These are phyloP conservation scores for Adansonia rubrostipa DNA, from an alignment of 441 rosid species.

Conservation along the genomic window DNA sequence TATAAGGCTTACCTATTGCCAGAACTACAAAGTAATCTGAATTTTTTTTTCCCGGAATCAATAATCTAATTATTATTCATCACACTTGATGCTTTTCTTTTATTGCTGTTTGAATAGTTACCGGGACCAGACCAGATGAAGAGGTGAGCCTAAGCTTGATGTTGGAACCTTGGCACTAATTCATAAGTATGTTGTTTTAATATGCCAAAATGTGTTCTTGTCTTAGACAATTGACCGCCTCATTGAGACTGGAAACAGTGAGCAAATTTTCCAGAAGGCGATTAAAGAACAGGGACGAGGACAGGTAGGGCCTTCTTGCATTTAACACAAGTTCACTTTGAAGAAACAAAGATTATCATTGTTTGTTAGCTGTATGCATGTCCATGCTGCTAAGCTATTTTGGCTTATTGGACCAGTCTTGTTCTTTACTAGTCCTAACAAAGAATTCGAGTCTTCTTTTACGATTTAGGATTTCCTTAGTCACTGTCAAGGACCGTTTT, in stretches of 20 bases:
- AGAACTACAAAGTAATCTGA: neutral
- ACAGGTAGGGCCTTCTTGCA: slow-evolving; percentile 50
- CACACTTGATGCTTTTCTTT: slow-evolving; percentile 22
- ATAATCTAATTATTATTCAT: slow-evolving; percentile 12
- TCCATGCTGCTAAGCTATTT: neutral
- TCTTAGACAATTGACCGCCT: slow-evolving; percentile 78
- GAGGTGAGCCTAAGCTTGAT: slow-evolving; percentile 50
- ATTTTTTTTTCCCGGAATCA: neutral
- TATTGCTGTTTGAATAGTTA: slow-evolving; percentile 47
- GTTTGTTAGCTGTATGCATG: neutral
- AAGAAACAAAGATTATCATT: neutral
- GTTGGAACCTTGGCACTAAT: slow-evolving; percentile 16
- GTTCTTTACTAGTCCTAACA: neutral
- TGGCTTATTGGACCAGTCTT: neutral
- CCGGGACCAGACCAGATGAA: slow-evolving; percentile 73
- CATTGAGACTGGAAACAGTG: slow-evolving; percentile 93
- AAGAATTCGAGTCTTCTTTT: neutral
- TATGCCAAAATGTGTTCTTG: slow-evolving; percentile 14
- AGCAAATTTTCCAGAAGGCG: slow-evolving; percentile 90
- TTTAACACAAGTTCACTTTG: neutral
- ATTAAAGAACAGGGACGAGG: slow-evolving; percentile 92
- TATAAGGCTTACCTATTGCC: slow-evolving; percentile 1
- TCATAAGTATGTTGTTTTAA: slow-evolving; percentile 31
- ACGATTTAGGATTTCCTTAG: neutral
- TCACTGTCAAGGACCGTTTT: neutral